Evolutionary conservation across 495 filamentous ascomycete species (phyloP).

Genomic region (Hypomontagnella submonticulosa): DNA sequence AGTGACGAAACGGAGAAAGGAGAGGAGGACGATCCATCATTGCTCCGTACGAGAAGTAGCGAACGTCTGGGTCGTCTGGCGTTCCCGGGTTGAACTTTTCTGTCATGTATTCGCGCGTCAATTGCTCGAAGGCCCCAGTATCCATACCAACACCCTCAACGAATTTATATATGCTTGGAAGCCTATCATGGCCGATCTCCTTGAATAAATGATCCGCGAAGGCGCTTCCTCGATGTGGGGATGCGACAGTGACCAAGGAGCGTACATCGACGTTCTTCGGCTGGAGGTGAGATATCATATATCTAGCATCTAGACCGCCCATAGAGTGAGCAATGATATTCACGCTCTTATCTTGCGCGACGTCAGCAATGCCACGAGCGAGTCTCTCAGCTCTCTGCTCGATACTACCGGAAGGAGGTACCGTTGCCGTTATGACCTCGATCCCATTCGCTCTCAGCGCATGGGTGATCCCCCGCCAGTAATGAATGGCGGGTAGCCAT

Average conservation of each 20-base stretch:
- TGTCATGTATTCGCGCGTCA: slow-evolving; percentile 84
- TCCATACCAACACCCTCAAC: slow-evolving; percentile 75
- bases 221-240: slow-evolving; percentile 84
- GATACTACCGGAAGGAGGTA: slow-evolving; percentile 83
- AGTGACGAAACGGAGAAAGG: slow-evolving; percentile 79
- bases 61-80: slow-evolving; percentile 76
- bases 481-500: slow-evolving; percentile 80
- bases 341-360: slow-evolving; percentile 76
- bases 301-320: slow-evolving; percentile 88
- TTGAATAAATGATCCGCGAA: slow-evolving; percentile 88
- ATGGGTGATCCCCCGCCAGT: slow-evolving; percentile 92
- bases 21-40: slow-evolving; percentile 67
- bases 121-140: slow-evolving; percentile 84
- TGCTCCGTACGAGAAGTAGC: slow-evolving; percentile 94
- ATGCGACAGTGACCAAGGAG: slow-evolving; percentile 88
- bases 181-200: slow-evolving; percentile 68
- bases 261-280: slow-evolving; percentile 74
- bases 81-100: slow-evolving; percentile 84
- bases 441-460: slow-evolving; percentile 76
- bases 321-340: slow-evolving; percentile 87
- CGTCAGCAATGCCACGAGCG: slow-evolving; percentile 69
- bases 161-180: slow-evolving; percentile 76
- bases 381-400: slow-evolving; percentile 78
- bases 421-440: slow-evolving; percentile 82
- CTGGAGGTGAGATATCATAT: slow-evolving; percentile 85